These are phyloP conservation scores for Filobasidium floriforme DNA, from an alignment of 768 basidiomycete genomes.

Conservation along the genomic window DNA sequence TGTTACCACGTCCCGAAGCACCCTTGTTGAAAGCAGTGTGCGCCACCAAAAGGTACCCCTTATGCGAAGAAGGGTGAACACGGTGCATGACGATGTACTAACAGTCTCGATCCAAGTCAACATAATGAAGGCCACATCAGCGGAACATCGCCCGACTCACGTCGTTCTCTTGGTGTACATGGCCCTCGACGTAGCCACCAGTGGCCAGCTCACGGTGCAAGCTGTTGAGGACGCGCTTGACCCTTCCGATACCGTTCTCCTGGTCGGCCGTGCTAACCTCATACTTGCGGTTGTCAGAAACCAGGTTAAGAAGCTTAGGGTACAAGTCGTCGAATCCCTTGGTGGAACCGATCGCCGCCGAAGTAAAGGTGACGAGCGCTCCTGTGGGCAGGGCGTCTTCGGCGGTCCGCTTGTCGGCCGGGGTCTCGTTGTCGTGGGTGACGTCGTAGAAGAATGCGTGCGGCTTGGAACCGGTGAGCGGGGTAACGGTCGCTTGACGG, in stretches of 20 bases:
- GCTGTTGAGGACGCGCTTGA: conserved; percentile 67
- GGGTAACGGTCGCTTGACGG: conserved; percentile 64
- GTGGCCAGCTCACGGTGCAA: conserved; percentile 86
- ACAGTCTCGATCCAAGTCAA: neutral
- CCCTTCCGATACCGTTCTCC: conserved; percentile 47
- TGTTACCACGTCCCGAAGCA: conserved; percentile 67
- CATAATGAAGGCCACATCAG: neutral
- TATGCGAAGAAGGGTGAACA: conserved; percentile 79
- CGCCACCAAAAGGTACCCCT: conserved; percentile 83
- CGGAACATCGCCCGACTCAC: neutral
- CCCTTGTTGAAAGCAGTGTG: conserved; percentile 87
- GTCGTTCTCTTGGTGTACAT: conserved; percentile 93
- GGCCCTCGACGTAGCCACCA: conserved; percentile 79
- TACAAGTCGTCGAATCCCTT: conserved; percentile 98
- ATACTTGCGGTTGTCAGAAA: conserved; percentile 72
- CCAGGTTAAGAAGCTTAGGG: conserved; percentile 84
- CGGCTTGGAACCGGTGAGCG: conserved; percentile 75
- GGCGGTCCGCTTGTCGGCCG: conserved; percentile 77
- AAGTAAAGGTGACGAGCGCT: conserved; percentile 82
- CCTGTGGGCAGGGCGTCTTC: conserved; percentile 94
- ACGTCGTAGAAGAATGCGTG: conserved; percentile 92
- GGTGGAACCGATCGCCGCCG: conserved; percentile 80
- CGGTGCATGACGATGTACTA: conserved; percentile 86
- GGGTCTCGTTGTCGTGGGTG: conserved; percentile 96
- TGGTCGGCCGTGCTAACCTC: conserved; percentile 51